phyloP scores from a whole-genome alignment of 2,329 filamentous ascomycete species.

The Botrytis paeoniae region DNA sequence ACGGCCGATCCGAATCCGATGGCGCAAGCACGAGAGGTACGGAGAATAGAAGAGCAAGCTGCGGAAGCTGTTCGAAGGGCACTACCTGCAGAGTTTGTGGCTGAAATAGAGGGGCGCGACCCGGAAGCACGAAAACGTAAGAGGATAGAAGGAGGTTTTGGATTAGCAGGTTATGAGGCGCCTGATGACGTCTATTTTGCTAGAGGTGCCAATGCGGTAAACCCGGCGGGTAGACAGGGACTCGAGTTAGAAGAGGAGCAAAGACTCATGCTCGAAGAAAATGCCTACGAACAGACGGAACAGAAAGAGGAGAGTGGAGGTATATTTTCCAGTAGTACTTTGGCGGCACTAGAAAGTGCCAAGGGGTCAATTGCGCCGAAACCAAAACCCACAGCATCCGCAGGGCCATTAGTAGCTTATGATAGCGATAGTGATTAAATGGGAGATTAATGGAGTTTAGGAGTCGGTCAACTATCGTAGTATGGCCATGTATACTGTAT shows the following conservation, averaged over 20 bases:
- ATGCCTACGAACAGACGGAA: constrained; percentile 42
- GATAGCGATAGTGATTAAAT: constrained; percentile 75
- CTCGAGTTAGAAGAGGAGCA: constrained; percentile 64
- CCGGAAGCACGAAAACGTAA: constrained; percentile 83
- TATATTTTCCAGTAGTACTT: constrained; percentile 78
- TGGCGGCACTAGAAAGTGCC: constrained; percentile 69
- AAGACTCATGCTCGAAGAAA: constrained; percentile 52
- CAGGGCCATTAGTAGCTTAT: constrained; percentile 81
- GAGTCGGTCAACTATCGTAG: constrained; percentile 10
- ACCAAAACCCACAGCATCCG: constrained; percentile 50
- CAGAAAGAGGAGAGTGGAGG: constrained; percentile 47
- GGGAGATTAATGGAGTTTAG: constrained; percentile 23
- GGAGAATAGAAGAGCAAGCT: constrained; percentile 89
- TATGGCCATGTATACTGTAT: constrained; percentile 1
- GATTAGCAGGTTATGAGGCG: constrained; percentile 73
- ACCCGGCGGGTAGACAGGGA: constrained; percentile 55
- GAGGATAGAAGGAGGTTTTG: constrained; percentile 86
- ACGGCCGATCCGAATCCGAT: constrained; percentile 95
- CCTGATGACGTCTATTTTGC: constrained; percentile 94
- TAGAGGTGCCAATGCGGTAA: constrained; percentile 66
- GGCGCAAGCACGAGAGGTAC: constrained; percentile 86
- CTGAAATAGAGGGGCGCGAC: constrained; percentile 89
- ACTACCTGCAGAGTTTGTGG: constrained; percentile 84
- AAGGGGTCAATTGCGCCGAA: constrained; percentile 51
- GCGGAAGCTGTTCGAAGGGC: constrained; percentile 89